phyloP scores from a whole-genome alignment of 2,329 filamentous ascomycete species.

The Pestalotiopsis sp. region DNA sequence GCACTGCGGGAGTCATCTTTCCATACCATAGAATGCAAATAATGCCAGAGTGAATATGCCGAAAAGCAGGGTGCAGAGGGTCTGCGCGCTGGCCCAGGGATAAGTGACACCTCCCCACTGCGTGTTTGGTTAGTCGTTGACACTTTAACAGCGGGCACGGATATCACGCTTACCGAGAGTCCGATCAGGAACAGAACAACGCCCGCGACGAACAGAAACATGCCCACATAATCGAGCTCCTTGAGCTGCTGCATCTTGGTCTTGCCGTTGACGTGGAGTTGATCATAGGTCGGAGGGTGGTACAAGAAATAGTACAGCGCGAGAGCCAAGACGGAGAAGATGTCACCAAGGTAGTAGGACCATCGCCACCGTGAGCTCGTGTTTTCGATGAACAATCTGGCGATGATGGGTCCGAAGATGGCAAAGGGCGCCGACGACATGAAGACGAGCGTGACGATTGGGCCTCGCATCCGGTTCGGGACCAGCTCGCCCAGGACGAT shows the following conservation, averaged over 20 bases:
- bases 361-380: conserved; percentile 48
- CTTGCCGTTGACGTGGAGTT: conserved; percentile 41
- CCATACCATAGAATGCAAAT: conserved; percentile 38
- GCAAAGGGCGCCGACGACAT: conserved; percentile 42
- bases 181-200: conserved; percentile 45
- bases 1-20: too few relatives aligned
- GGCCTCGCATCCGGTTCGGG: conserved; percentile 42
- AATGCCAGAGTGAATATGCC: conserved; percentile 35
- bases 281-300: conserved; percentile 46
- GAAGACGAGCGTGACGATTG: conserved; percentile 39
- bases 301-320: conserved; percentile 47
- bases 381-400: conserved; percentile 43
- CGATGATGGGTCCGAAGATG: conserved; percentile 49
- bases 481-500: conserved; percentile 46
- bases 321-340: conserved; percentile 41
- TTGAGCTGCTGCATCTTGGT: conserved; percentile 39
- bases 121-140: background rate
- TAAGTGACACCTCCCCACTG: conserved; percentile 42
- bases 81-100: conserved; percentile 43
- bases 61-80: conserved; percentile 39
- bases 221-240: conserved; percentile 48
- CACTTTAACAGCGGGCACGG: background rate
- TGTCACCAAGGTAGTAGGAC: conserved; percentile 51
- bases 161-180: conserved; percentile 29
- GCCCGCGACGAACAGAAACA: conserved; percentile 43